A percentile compares a stretch with the other conserved stretches of the same genome.
Evolutionary conservation across 495 filamentous ascomycete genomes (phyloP).

Genomic region (Tricharina praecox): DNA sequence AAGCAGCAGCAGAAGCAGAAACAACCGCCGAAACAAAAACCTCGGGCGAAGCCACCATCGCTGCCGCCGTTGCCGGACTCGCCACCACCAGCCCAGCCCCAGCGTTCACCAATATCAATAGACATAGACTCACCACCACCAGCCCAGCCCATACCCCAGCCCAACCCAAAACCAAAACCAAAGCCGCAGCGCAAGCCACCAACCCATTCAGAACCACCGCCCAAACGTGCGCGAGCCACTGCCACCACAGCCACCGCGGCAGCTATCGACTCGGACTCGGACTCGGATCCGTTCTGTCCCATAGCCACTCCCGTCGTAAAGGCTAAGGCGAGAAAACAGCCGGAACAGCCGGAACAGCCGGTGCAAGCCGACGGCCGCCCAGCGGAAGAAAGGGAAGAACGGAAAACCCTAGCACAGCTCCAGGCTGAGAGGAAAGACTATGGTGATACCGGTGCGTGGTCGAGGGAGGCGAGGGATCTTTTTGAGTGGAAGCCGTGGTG

Average conservation of each 20-base stretch:
- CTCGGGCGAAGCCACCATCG: too few relatives aligned
- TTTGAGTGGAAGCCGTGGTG: conserved; percentile 15
- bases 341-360: neutral
- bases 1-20: too few relatives aligned
- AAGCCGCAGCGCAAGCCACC: too few relatives aligned
- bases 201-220: too few relatives aligned
- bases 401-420: neutral
- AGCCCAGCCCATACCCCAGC: too few relatives aligned
- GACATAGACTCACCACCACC: neutral
- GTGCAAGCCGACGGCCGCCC: neutral
- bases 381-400: neutral
- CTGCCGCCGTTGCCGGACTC: too few relatives aligned
- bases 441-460: conserved; percentile 9
- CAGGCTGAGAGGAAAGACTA: neutral
- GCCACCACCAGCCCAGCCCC: too few relatives aligned
- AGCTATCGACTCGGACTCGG: neutral
- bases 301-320: neutral
- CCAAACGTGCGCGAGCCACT: neutral
- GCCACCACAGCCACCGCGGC: neutral
- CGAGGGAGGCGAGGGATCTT: conserved; percentile 14
- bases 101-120: too few relatives aligned
- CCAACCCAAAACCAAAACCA: too few relatives aligned
- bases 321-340: neutral
- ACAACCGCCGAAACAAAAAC: too few relatives aligned
- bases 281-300: neutral